Conservation (phyloP, 2,329 filamentous ascomycete species). For the Amesomyces nigricolor region DNA sequence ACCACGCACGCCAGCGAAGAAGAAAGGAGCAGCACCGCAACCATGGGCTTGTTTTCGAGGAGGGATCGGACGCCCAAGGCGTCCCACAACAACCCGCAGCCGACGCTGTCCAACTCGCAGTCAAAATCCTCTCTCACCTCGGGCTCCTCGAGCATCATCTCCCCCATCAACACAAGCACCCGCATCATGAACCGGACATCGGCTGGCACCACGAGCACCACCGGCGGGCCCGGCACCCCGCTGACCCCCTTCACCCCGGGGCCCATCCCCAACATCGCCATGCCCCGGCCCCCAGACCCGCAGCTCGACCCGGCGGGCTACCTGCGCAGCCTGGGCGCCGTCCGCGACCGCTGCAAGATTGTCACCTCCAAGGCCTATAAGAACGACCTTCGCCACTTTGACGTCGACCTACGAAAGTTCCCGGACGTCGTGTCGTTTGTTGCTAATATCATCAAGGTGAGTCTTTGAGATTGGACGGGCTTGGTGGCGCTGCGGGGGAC, state of each 20-base stretch:
- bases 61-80: constrained; percentile 46
- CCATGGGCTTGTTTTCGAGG: constrained; percentile 53
- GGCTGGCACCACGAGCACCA: constrained; percentile 40
- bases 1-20: constrained; percentile 4
- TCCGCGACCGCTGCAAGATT: constrained; percentile 71
- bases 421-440: constrained; percentile 78
- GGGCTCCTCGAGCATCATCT: constrained; percentile 43
- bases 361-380: constrained; percentile 70
- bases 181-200: constrained; percentile 46
- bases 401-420: constrained; percentile 82
- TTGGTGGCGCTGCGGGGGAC: not conserved
- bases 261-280: constrained; percentile 49
- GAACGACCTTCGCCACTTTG: constrained; percentile 78
- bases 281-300: constrained; percentile 83
- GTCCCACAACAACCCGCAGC: constrained; percentile 26
- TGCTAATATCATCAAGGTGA: constrained; percentile 89
- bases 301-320: constrained; percentile 84
- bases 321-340: constrained; percentile 80
- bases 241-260: constrained; percentile 46
- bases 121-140: constrained; percentile 50
- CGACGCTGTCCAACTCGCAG: constrained; percentile 39
- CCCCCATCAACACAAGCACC: constrained; percentile 31
- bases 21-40: constrained; percentile 15
- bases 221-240: constrained; percentile 39
- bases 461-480: constrained; percentile 22